Base-by-base conservation (phyloP, 2,329 filamentous ascomycete genomes). In the Diplocarpon rosae region DNA sequence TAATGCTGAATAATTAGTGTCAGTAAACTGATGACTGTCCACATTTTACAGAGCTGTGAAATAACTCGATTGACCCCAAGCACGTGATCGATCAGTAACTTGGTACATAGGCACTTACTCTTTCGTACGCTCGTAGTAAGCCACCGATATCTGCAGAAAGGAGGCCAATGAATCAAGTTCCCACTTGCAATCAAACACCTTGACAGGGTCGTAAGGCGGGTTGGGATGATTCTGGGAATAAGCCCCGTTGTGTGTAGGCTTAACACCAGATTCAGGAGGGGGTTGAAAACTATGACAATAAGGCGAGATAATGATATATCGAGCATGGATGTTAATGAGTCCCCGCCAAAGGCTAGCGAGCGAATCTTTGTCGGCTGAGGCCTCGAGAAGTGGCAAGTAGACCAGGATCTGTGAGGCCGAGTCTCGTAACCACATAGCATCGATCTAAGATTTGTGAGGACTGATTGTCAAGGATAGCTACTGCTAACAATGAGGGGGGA, bases 111-210 rank as follows among this genome's bases (percentile, higher is more conserved):
- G 3, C 7, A 43, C 34, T 37, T 27, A 45, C 38, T 43, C 46
- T 1, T 72, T 71, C 0, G 87, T 93, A 49, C 75, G 71, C 15
- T 76, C 70, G 66, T 84, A 76, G 68, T 93, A 95, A 56, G 90
- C 78, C 52, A 85, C 82, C 1, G 78, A 80, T 6, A 95, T 70
- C 33, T 85, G 78, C 9, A 95, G 71, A 63, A 95, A 95, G 31
- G 86, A 80, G 1, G 89, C 86, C 2, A 95, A 73, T 11, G 85
- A 90, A 66, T 95, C 89, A 36, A 95, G 78, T 65, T 95, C 89
- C 65, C 92, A 95, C 65, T 95, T 95, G 74, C 89, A 95, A 63
- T 95, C 90, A 59, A 92, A 95, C 1, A 95, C 88, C 37, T 80
- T 69, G 1, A 73, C 70, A 54, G 56, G 56, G 35, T 89, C 78